Evolutionary conservation across 495 filamentous ascomycete genomes (phyloP), one percentile per base, ranked within the genome.

Genomic region (Penicillium parvum): DNA sequence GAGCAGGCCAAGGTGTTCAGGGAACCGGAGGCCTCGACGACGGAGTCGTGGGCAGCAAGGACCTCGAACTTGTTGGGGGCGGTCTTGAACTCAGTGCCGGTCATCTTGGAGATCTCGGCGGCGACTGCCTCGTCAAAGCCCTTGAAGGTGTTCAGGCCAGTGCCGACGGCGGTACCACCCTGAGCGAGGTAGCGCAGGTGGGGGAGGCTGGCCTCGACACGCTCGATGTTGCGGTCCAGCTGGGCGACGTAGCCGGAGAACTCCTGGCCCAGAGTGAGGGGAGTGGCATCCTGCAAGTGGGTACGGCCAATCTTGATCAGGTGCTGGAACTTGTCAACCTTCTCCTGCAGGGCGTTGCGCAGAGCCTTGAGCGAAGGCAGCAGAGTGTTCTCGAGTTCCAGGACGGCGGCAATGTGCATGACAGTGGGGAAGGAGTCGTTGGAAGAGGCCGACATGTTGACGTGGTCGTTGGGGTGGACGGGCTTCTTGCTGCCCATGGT

Each of bases 351-450:
- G 16, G 86, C 88, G 44, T 83, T 75, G 39, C 88, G 84, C 32
- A 98, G 80, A 57, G 76, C 84, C 67, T 77, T 82, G 40, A 97
- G 77, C 21, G 87, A 75, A 7, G 92, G 94, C 4, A 98, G 67
- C 21, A 98, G 82, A 47, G 83, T 74, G 64, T 85, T 78, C 63
- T 94, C 86, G 40, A 97, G 80, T 69, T 97, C 92, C 29, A 98
- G 72, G 20, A 96, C 90, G 43, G 91, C 91, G 40, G 92, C 92
- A 55, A 98, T 95, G 75, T 97, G 94, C 92, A 98, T 98, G 55
- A 96, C 94, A 47, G 91, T 97, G 21, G 92, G 92, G 81, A 98
- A 98, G 50, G 91, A 97, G 64, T 98, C 92, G 75, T 98, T 98
- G 47, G 94, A 97, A 37, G 90, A 96, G 49, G 92, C 92, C 43